Evolutionary conservation across 345 rosid species (phyloP).

Genomic region (Alliaria petiolata): DNA sequence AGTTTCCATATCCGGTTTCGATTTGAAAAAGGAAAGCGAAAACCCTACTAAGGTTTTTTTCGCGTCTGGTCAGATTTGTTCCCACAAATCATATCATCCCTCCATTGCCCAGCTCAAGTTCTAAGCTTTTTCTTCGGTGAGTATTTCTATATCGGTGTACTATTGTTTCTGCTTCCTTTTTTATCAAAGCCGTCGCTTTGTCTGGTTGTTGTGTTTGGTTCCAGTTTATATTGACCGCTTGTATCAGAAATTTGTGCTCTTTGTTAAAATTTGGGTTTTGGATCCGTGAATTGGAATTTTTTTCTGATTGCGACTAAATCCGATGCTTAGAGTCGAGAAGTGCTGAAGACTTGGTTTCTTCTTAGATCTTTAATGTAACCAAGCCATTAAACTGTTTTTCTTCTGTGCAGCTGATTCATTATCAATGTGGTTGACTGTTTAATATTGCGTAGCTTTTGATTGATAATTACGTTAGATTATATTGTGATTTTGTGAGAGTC

Average conservation of each 20-base stretch:
- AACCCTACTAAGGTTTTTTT: slow-evolving; percentile 22
- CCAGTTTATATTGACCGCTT: background rate
- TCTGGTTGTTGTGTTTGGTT: slow-evolving; percentile 1
- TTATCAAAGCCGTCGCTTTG: background rate
- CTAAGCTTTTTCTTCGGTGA: slow-evolving; percentile 16
- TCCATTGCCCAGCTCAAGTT: slow-evolving; percentile 15
- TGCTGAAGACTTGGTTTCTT: too few relatives aligned
- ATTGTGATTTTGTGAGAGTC: background rate
- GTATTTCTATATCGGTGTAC: background rate
- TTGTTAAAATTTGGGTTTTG: background rate
- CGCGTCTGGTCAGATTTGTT: slow-evolving; percentile 17
- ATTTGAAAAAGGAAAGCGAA: slow-evolving; percentile 12
- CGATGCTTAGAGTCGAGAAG: background rate
- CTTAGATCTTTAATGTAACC: background rate
- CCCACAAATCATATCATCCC: background rate
- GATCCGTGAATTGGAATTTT: background rate
- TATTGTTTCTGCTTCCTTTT: background rate
- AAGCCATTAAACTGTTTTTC: background rate
- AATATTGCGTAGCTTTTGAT: background rate
- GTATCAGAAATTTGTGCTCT: too few relatives aligned
- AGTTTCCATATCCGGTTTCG: background rate
- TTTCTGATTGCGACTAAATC: background rate
- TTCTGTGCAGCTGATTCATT: background rate
- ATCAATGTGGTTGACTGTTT: background rate
- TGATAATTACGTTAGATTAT: background rate